Conservation (phyloP, 1,284 basidiomycete species). For the Malassezia yamatoensis region DNA sequence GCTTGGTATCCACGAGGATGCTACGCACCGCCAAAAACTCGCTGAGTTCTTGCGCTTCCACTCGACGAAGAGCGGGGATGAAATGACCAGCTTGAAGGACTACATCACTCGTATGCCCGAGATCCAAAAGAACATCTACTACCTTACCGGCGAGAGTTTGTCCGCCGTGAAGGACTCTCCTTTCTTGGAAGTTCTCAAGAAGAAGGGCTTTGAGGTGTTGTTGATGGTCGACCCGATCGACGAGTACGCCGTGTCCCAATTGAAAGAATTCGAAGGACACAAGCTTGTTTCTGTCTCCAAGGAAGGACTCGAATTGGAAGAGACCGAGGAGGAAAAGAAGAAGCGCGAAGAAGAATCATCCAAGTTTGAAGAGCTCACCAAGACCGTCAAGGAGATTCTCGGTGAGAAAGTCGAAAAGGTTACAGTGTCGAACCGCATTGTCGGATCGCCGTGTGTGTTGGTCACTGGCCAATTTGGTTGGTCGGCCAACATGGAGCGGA, state of each 20-base stretch:
- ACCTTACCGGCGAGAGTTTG: conserved; percentile 91
- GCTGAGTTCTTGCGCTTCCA: conserved; percentile 98
- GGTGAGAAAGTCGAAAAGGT: conserved; percentile 99
- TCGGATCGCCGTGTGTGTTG: conserved; percentile 46
- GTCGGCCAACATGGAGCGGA: conserved; percentile 99
- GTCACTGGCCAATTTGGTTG: conserved; percentile 98
- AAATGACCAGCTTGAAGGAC: conserved; percentile 93
- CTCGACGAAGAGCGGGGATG: conserved; percentile 89
- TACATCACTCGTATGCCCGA: conserved; percentile 99
- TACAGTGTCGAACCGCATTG: conserved; percentile 78
- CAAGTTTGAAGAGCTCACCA: conserved; percentile 79
- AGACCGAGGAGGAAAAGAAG: conserved; percentile 95
- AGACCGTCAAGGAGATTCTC: conserved; percentile 92
- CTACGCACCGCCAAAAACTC: conserved; percentile 97
- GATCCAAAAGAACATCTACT: conserved; percentile 96
- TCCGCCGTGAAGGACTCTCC: conserved; percentile 84
- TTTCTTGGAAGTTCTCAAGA: conserved; percentile 98
- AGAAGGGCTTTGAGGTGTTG: conserved; percentile 98
- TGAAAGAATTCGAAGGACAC: conserved; percentile 99
- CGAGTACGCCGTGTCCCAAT: conserved; percentile 63
- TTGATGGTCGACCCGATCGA: conserved; percentile 75
- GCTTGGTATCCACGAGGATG: conserved; percentile 98
- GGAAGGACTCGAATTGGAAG: conserved; percentile 97
- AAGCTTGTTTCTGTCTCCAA: conserved; percentile 97
- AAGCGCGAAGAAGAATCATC: conserved; percentile 75